Percentiles rank a stretch among this genome's conserved stretches.
Evolutionary conservation across 2,329 filamentous ascomycete genomes (phyloP).

Genomic region (Lanzia echinophila): DNA sequence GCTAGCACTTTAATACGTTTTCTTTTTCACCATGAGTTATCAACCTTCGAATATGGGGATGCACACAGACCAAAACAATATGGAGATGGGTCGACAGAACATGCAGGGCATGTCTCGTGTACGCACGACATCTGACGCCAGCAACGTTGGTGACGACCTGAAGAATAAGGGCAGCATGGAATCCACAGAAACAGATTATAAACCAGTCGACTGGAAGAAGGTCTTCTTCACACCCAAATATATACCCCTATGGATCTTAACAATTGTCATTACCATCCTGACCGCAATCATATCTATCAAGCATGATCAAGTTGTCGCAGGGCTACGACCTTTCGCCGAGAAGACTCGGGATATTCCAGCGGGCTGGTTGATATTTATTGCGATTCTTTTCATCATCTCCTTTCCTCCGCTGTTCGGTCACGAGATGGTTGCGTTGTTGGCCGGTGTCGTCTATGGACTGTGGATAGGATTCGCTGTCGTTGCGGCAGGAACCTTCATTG

Average conservation of each 20-base stretch:
- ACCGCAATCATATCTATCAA: slow-evolving; percentile 33
- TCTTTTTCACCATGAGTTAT: too few relatives aligned
- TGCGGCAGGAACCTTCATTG: slow-evolving; percentile 36
- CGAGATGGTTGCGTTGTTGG: slow-evolving; percentile 37
- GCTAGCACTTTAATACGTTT: too few relatives aligned
- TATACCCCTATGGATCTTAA: slow-evolving; percentile 27
- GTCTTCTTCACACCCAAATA: neutral
- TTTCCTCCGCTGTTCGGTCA: slow-evolving; percentile 39
- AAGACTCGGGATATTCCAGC: slow-evolving; percentile 34
- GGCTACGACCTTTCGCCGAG: slow-evolving; percentile 32
- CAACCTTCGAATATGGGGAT: too few relatives aligned
- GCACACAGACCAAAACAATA: too few relatives aligned
- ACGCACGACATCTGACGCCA: too few relatives aligned
- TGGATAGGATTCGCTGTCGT: slow-evolving; percentile 38
- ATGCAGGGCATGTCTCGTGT: too few relatives aligned
- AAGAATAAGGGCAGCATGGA: too few relatives aligned
- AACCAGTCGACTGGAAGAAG: too few relatives aligned
- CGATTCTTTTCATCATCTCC: slow-evolving; percentile 35
- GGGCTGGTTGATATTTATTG: slow-evolving; percentile 36
- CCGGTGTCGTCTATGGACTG: slow-evolving; percentile 36
- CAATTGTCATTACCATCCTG: slow-evolving; percentile 27
- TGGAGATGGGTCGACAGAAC: too few relatives aligned
- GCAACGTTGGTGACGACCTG: too few relatives aligned
- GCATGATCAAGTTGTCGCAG: slow-evolving; percentile 35
- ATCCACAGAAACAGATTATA: too few relatives aligned